These are phyloP conservation scores for Epichloe amarillans DNA, from an alignment of 2,329 filamentous ascomycete species.

Conservation along the genomic window DNA sequence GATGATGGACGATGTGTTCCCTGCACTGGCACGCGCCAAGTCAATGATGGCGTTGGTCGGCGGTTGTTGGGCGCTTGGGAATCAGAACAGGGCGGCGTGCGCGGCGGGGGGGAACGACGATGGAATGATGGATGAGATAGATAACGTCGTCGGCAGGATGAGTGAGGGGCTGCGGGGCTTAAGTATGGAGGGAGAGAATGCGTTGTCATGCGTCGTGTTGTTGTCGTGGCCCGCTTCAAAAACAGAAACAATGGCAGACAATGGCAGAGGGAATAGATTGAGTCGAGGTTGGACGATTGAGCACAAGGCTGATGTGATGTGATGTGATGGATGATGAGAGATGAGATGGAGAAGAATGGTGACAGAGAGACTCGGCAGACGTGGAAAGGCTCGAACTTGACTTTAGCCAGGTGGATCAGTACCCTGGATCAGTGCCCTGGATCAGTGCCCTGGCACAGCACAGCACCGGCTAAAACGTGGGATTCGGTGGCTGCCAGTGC, in stretches of 20 bases:
- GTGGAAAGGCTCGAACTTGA: neutral
- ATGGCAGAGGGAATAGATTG: neutral
- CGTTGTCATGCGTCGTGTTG: neutral
- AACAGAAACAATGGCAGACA: neutral
- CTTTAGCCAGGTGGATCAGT: too few species aligned
- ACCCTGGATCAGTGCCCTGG: too few species aligned
- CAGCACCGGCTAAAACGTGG: too few species aligned
- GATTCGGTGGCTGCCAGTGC: too few species aligned
- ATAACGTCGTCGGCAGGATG: neutral
- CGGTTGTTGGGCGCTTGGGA: neutral
- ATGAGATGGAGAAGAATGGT: neutral
- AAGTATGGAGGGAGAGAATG: neutral
- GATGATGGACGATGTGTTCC: neutral
- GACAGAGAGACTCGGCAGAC: neutral
- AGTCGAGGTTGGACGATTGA: neutral
- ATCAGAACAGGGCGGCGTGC: neutral
- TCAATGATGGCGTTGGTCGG: too few species aligned
- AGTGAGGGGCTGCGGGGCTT: neutral
- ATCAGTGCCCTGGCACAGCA: too few species aligned
- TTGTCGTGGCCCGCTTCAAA: neutral
- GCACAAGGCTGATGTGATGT: neutral
- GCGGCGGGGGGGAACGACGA: neutral
- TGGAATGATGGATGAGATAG: neutral
- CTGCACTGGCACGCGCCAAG: too few species aligned
- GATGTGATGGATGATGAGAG: neutral